Conservation (phyloP, 805 yeast species). For the Hanseniaspora meyeri region DNA sequence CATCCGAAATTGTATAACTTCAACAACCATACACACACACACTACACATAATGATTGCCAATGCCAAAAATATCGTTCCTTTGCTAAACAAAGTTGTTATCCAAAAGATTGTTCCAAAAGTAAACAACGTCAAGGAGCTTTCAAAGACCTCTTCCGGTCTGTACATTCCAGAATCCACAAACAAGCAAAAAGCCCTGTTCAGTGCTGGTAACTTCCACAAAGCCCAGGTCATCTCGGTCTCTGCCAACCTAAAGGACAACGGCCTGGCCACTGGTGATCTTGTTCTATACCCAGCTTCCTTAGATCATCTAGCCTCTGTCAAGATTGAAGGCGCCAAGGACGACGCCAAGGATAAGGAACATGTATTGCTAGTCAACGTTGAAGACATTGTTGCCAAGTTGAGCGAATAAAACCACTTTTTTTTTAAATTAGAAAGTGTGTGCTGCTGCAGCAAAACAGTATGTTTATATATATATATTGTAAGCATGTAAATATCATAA, state of each 20-base stretch:
- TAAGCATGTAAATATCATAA: constrained; percentile 19
- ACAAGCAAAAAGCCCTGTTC: neutral
- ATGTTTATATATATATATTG: neutral
- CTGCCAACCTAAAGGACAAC: constrained; percentile 33
- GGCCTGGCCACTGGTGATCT: constrained; percentile 82
- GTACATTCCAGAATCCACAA: constrained; percentile 61
- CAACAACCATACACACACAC: neutral
- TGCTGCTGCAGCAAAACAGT: neutral
- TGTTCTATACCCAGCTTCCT: constrained; percentile 87
- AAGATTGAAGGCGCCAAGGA: neutral
- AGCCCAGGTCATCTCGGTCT: constrained; percentile 4
- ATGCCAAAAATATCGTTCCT: constrained; percentile 75
- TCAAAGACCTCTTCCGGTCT: constrained; percentile 86
- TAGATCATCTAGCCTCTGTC: constrained; percentile 52
- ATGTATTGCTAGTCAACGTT: constrained; percentile 60
- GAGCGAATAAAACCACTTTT: neutral
- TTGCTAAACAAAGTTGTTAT: constrained; percentile 92
- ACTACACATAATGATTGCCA: constrained; percentile 2
- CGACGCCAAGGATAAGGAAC: neutral
- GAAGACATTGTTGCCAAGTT: constrained; percentile 32
- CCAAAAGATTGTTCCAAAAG: constrained; percentile 80
- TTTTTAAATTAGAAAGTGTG: no score
- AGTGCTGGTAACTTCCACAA: constrained; percentile 7
- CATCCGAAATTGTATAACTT: neutral
- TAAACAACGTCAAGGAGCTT: neutral